Evolutionary conservation across 768 basidiomycete species (phyloP).

Genomic region (Nidularia pulvinata): DNA sequence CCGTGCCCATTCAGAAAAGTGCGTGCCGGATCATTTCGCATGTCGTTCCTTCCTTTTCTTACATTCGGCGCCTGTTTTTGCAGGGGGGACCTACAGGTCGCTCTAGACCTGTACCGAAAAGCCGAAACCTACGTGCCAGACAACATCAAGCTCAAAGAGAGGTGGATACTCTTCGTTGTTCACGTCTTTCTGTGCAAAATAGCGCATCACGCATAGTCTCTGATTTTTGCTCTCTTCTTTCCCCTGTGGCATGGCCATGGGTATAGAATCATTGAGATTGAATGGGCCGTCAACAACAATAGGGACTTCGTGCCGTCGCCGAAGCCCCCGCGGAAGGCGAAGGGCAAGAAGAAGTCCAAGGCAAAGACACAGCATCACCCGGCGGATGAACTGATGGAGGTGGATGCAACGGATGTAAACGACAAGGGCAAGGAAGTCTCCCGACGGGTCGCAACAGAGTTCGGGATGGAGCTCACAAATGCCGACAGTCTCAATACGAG

Average conservation of each 20-base stretch:
- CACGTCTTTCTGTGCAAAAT: slow-evolving; percentile 62
- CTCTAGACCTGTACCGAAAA: slow-evolving; percentile 81
- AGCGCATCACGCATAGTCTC: slow-evolving; percentile 35
- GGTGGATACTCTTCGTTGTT: slow-evolving; percentile 78
- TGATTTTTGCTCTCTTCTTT: slow-evolving; percentile 36
- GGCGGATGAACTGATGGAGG: slow-evolving; percentile 17
- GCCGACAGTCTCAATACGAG: slow-evolving; percentile 33
- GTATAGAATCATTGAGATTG: slow-evolving; percentile 79
- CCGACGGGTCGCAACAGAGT: slow-evolving; percentile 21
- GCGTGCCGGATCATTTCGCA: slow-evolving; percentile 16
- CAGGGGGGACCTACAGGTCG: slow-evolving; percentile 80
- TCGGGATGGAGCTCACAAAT: slow-evolving; percentile 45
- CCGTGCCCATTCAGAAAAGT: slow-evolving; percentile 82
- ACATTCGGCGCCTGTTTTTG: slow-evolving; percentile 4
- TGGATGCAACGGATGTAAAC: slow-evolving; percentile 21
- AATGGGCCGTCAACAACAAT: slow-evolving; percentile 71
- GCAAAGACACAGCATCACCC: slow-evolving; percentile 16
- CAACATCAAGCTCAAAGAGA: slow-evolving; percentile 82
- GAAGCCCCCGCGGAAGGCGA: slow-evolving; percentile 39
- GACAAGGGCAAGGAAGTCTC: slow-evolving; percentile 11
- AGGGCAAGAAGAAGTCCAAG: slow-evolving; percentile 29
- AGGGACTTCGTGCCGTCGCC: slow-evolving; percentile 59
- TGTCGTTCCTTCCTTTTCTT: not conserved
- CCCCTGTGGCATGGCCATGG: slow-evolving; percentile 25
- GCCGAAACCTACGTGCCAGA: slow-evolving; percentile 86